These are phyloP conservation scores for Cnidoscolus chayamansa DNA, from an alignment of 441 rosid genomes.

Conservation along the genomic window DNA sequence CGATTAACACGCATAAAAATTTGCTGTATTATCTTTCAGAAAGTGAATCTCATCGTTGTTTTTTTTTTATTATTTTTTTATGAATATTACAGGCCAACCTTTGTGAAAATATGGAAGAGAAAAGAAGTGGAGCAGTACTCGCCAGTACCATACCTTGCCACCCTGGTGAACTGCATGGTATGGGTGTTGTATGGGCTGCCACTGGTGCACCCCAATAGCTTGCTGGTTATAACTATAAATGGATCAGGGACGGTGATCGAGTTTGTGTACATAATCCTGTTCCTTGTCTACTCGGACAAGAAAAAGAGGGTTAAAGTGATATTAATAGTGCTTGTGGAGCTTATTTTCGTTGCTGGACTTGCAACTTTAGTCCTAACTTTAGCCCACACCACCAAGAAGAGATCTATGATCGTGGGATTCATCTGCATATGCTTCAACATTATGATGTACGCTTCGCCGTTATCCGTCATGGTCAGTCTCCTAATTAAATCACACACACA, in stretches of 20 bases:
- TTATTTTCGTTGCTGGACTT: slow-evolving; percentile 36
- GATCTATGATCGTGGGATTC: slow-evolving; percentile 60
- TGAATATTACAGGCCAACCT: slow-evolving; percentile 68
- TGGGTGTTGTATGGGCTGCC: slow-evolving; percentile 90
- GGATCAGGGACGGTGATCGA: slow-evolving; percentile 61
- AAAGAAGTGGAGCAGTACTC: slow-evolving; percentile 82
- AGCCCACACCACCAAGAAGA: slow-evolving; percentile 41
- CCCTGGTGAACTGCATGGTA: slow-evolving; percentile 70
- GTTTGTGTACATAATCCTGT: slow-evolving; percentile 46
- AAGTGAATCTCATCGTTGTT: neutral
- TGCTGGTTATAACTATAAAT: slow-evolving; percentile 69
- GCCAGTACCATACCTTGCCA: slow-evolving; percentile 67
- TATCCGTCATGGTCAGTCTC: slow-evolving; percentile 68
- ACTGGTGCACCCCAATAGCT: slow-evolving; percentile 63
- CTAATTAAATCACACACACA: neutral
- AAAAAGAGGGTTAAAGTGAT: slow-evolving; percentile 36
- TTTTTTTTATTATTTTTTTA: neutral
- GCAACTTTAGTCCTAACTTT: slow-evolving; percentile 38
- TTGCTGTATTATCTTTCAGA: neutral
- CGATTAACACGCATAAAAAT: neutral
- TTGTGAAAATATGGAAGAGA: slow-evolving; percentile 57
- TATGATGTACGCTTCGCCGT: slow-evolving; percentile 86
- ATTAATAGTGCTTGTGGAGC: slow-evolving; percentile 33
- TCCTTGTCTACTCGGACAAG: slow-evolving; percentile 43
- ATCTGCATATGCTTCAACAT: slow-evolving; percentile 52